Conservation (phyloP, 441 rosid genomes). For the Mallotus repandus region DNA sequence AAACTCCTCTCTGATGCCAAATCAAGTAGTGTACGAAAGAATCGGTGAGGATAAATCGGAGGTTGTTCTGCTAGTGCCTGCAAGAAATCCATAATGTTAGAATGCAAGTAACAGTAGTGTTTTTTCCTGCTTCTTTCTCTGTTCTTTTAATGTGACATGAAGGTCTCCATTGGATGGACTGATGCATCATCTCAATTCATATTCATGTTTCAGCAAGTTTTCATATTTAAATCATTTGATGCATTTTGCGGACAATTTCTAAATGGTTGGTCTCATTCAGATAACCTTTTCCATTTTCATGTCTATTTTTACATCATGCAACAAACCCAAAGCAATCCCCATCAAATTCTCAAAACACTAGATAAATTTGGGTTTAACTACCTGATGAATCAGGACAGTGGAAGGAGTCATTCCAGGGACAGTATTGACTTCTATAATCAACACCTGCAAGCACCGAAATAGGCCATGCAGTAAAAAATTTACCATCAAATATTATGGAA, state of each 20-base stretch:
- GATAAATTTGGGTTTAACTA: constrained; percentile 24
- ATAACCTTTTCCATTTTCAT: neutral
- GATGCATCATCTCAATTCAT: neutral
- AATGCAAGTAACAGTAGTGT: neutral
- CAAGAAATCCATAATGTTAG: constrained; percentile 15
- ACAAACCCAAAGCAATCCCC: neutral
- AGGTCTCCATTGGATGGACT: neutral
- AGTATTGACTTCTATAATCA: constrained; percentile 87
- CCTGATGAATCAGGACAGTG: constrained; percentile 95
- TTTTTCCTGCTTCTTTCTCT: neutral
- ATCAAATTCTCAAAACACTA: neutral
- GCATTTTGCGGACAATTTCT: neutral
- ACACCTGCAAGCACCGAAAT: constrained; percentile 49
- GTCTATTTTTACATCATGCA: neutral
- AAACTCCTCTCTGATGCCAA: constrained; percentile 54
- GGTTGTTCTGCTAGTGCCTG: constrained; percentile 91
- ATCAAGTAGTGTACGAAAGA: constrained; percentile 80
- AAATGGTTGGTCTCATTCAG: too few species aligned
- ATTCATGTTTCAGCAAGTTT: neutral
- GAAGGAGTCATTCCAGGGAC: constrained; percentile 98
- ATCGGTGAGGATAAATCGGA: constrained; percentile 70
- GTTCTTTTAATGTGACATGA: neutral
- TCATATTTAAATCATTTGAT: neutral
- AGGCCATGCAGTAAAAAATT: neutral
- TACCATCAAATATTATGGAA: neutral